Base-by-base conservation (phyloP, 257 asterid species). In the Solanum virginianum region DNA sequence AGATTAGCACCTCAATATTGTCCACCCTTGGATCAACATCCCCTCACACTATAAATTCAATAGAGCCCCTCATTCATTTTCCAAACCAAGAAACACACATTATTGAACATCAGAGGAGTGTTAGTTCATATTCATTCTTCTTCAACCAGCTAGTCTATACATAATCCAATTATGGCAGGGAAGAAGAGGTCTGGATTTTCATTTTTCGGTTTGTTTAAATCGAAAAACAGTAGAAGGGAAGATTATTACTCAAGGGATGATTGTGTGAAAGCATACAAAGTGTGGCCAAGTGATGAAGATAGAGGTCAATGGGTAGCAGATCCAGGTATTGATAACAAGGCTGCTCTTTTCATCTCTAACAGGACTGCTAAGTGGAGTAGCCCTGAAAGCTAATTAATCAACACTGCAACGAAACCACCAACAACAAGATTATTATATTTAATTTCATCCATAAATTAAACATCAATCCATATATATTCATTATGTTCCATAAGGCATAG, bases 211-310 rank as follows among this genome's bases (percentile, higher is more conserved):
- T 1, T 94, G 17, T 94, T 93, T 87, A 94, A 90, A 81, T 85
- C 90, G 24, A 86, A 81, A 59, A 81, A 88, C 7, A 82, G 81
- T 80, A 43, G 70, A 8, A 83, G 81, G 57, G 82, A 57, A 49
- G 91, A 86, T 2, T 85, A 87, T 1, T 88, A 87, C 6, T 18
- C 10, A 4, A 85, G 87, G 8, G 92, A 89, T 4, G 98, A 95
- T 7, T 85, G 53, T 13, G 83, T 93, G 87, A 95, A 91, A 82
- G 97, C 97, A 1, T 95, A 90, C 85, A 95, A 93, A 80, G 92
- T 92, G 17, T 95, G 95, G 85, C 98, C 94, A 0, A 93, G 98
- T 81, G 98, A 95, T 51, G 94, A 95, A 71, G 98, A 95, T 57
- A 86, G 95, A 85, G 97, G 94, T 4, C 86, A 91, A 3, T 95